These are phyloP conservation scores for Nakazawaea ernobii DNA, from an alignment of 805 yeast species.

Conservation along the genomic window DNA sequence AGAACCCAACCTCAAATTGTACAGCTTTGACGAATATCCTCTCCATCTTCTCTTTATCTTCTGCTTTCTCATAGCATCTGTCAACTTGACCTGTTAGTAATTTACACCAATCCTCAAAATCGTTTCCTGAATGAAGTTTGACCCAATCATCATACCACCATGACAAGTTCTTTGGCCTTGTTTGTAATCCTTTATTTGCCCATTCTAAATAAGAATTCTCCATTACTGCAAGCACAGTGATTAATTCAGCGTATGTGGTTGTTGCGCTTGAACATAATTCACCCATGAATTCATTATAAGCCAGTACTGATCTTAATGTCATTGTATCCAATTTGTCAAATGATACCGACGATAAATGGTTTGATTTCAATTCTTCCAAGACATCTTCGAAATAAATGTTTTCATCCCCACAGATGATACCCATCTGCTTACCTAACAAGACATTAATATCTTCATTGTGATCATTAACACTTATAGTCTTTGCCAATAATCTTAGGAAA, in stretches of 20 bases:
- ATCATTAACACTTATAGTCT: constrained; percentile 38
- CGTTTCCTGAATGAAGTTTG: constrained; percentile 43
- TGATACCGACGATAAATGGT: not conserved
- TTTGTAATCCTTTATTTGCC: constrained; percentile 34
- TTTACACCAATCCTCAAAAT: constrained; percentile 41
- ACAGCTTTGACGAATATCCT: constrained; percentile 29
- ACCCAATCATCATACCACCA: constrained; percentile 50
- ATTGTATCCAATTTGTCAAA: no score
- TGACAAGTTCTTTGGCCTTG: constrained; percentile 24
- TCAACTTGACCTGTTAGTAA: constrained; percentile 40
- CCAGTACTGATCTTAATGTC: not conserved
- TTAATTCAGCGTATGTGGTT: constrained; percentile 31
- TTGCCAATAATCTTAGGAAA: constrained; percentile 37
- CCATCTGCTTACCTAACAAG: constrained; percentile 42
- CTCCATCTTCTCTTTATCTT: constrained; percentile 19
- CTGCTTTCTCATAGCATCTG: constrained; percentile 11
- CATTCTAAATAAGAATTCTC: constrained; percentile 47
- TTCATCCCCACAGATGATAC: constrained; percentile 42
- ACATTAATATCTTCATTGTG: constrained; percentile 28
- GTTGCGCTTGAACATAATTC: constrained; percentile 23
- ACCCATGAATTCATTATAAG: constrained; percentile 21
- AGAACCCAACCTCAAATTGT: constrained; percentile 38
- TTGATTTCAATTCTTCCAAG: constrained; percentile 17
- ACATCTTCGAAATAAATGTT: constrained; percentile 39
- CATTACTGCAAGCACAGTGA: constrained; percentile 40